phyloP scores from a whole-genome alignment of 805 yeast species.

The Candida andamanensis region DNA sequence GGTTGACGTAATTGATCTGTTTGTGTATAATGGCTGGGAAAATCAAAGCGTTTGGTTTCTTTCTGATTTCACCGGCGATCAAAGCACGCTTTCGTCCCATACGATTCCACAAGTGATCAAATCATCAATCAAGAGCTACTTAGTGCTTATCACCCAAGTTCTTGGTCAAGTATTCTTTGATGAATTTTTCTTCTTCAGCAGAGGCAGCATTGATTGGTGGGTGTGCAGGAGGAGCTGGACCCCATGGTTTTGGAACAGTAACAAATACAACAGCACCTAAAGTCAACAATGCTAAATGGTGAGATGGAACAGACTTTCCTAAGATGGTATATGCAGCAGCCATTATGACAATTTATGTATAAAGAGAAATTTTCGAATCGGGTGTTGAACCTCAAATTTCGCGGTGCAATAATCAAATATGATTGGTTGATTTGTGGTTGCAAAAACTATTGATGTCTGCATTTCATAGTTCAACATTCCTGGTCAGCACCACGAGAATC shows the following conservation, averaged over 20 bases:
- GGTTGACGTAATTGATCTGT: no score
- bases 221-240: conserved; percentile 50
- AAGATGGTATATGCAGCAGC: conserved; percentile 80
- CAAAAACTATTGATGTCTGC: conserved; percentile 11
- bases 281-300: conserved; percentile 78
- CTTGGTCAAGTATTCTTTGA: conserved; percentile 60
- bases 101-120: no score
- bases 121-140: no score
- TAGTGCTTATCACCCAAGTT: conserved; percentile 33
- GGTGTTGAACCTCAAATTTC: conserved; percentile 1
- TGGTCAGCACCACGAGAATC: no score
- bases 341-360: conserved; percentile 36
- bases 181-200: conserved; percentile 87
- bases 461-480: no score
- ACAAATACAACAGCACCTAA: conserved; percentile 61
- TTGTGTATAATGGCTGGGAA: no score
- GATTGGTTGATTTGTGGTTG: conserved; percentile 13
- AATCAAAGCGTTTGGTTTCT: no score
- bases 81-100: no score
- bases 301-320: conserved; percentile 82
- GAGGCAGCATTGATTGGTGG: conserved; percentile 73
- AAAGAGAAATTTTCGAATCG: background rate
- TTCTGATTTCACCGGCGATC: no score
- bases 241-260: conserved; percentile 73
- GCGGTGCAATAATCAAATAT: conserved; percentile 3